Conservation (phyloP, 169 alveolate genomes). For the Plasmodium sp. region DNA sequence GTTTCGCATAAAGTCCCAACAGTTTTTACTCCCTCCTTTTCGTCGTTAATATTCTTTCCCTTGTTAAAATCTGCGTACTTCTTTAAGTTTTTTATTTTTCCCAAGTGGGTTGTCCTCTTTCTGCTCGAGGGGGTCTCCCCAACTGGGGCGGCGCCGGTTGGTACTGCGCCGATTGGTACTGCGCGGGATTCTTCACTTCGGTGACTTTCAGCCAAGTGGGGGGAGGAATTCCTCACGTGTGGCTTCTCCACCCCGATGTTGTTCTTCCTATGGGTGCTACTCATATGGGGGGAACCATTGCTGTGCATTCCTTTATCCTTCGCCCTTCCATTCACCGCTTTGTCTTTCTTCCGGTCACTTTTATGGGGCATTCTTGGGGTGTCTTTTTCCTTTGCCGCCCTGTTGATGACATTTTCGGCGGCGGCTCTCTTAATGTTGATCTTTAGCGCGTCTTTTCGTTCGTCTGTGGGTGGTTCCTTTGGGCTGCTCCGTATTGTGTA, state of each 20-base stretch:
- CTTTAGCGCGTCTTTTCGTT: background rate
- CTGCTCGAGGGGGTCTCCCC: background rate
- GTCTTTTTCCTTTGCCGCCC: background rate
- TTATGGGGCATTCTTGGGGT: background rate
- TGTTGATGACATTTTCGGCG: background rate
- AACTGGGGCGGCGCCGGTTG: background rate
- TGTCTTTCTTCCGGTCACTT: background rate
- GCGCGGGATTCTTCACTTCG: background rate
- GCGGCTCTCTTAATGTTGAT: background rate
- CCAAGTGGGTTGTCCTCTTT: slow-evolving; percentile 4
- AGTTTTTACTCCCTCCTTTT: background rate
- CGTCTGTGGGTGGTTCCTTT: background rate
- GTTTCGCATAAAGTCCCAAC: background rate
- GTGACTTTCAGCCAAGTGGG: slow-evolving; percentile 1
- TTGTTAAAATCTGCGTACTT: background rate
- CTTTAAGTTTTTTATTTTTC: slow-evolving; percentile 10
- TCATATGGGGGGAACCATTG: background rate
- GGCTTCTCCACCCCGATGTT: background rate
- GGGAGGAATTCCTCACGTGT: background rate
- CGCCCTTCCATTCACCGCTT: background rate
- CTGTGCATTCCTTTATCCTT: background rate
- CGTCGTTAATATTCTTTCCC: background rate
- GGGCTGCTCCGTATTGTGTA: background rate
- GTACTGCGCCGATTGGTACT: background rate
- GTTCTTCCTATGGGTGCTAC: background rate